These are phyloP conservation scores for Cenchrus purpureus DNA, from an alignment of 176 grass and related monocot species.

Conservation along the genomic window DNA sequence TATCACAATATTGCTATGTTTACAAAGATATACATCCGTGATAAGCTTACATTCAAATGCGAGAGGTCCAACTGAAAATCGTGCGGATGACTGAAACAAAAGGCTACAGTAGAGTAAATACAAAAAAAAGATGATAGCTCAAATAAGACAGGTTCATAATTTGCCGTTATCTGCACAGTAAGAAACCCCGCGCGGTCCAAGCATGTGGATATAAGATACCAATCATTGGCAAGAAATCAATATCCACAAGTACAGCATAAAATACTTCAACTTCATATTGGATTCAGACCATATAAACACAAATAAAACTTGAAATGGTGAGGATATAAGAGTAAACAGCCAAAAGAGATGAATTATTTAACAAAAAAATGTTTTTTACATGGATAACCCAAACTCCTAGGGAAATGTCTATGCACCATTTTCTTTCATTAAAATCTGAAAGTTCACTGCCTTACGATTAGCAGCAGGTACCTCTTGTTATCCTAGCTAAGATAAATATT, in stretches of 20 bases:
- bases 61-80: not conserved
- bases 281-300: too few relatives aligned
- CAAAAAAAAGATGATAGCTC: not conserved
- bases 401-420: not conserved
- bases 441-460: too few relatives aligned
- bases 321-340: not conserved
- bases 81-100: not conserved
- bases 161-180: not conserved
- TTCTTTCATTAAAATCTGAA: not conserved
- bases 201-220: not conserved
- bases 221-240: slow-evolving; percentile 5
- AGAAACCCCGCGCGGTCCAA: not conserved
- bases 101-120: not conserved
- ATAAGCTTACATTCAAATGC: not conserved
- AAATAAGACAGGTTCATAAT: not conserved
- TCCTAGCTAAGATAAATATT: not conserved
- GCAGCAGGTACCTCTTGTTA: not conserved
- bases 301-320: too few relatives aligned
- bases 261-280: not conserved
- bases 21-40: not conserved
- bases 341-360: not conserved
- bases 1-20: not conserved
- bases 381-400: not conserved
- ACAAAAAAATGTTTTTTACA: not conserved
- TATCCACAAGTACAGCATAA: not conserved